Conservation (phyloP, 2,329 filamentous ascomycete species). For the Fusarium chaquense region DNA sequence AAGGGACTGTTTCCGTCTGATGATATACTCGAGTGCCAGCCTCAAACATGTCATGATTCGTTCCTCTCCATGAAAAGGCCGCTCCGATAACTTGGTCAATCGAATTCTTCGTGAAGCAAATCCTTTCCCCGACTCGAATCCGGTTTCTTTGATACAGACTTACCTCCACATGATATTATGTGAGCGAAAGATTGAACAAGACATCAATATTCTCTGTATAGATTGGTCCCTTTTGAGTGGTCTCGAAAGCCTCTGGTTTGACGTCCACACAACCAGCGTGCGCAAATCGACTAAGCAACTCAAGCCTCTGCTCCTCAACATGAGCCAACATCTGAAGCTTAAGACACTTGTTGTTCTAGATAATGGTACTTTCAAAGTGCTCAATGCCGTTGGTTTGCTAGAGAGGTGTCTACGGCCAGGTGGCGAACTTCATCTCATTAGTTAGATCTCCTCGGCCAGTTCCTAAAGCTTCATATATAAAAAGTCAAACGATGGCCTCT, state of each 20-base stretch:
- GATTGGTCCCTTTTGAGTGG: slow-evolving; percentile 19
- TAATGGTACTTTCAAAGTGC: background rate
- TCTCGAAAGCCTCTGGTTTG: slow-evolving; percentile 30
- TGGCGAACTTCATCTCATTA: slow-evolving; percentile 16
- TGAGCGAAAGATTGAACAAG: background rate
- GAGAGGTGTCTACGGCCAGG: slow-evolving; percentile 26
- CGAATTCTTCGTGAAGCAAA: background rate
- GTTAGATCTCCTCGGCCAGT: background rate
- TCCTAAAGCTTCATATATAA: background rate
- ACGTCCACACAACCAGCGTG: background rate
- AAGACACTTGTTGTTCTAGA: slow-evolving; percentile 23
- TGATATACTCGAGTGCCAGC: slow-evolving; percentile 7
- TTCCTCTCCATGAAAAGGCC: background rate
- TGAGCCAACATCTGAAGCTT: slow-evolving; percentile 19
- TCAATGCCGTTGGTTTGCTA: slow-evolving; percentile 9
- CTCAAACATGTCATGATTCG: slow-evolving; percentile 23
- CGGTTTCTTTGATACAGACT: background rate
- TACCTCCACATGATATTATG: background rate
- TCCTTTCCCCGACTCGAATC: background rate
- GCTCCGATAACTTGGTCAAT: background rate
- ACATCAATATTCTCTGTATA: background rate
- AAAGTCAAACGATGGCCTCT: background rate
- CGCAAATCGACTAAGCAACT: background rate
- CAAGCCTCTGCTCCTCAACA: background rate
- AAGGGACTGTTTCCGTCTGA: background rate